A percentile compares a stretch with the other conserved stretches of the same genome.
These are phyloP conservation scores for Diospyros lotus DNA, from an alignment of 148 eudicot genomes.

Conservation along the genomic window DNA sequence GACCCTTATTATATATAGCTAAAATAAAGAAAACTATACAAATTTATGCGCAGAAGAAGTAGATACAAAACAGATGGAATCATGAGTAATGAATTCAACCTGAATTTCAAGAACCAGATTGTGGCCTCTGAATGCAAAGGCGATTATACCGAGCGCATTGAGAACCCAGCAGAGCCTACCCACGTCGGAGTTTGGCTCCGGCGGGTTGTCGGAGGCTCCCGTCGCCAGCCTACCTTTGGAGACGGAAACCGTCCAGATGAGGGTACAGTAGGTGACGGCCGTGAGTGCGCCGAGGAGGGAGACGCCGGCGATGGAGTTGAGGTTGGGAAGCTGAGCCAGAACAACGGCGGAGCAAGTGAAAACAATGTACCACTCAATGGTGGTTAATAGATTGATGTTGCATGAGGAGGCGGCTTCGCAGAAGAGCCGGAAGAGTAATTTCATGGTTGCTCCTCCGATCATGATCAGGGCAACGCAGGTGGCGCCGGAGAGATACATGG, in stretches of 20 bases:
- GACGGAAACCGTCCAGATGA: constrained; percentile 56
- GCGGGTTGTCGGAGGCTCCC: constrained; percentile 28
- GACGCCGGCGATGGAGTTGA: constrained; percentile 74
- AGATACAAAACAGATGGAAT: neutral
- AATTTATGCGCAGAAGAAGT: neutral
- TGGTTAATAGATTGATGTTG: constrained; percentile 24
- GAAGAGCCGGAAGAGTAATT: constrained; percentile 37
- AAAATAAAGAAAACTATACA: neutral
- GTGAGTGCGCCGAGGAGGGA: constrained; percentile 67
- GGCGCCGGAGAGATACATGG: constrained; percentile 82
- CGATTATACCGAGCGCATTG: constrained; percentile 65
- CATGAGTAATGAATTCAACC: constrained; percentile 27
- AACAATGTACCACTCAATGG: constrained; percentile 56
- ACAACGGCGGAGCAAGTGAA: constrained; percentile 55
- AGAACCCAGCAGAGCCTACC: constrained; percentile 36
- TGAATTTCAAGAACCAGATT: constrained; percentile 81
- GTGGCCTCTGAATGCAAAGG: constrained; percentile 79
- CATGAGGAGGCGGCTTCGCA: constrained; percentile 23
- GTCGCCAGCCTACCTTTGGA: constrained; percentile 33
- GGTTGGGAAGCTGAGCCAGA: constrained; percentile 75
- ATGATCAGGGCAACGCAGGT: constrained; percentile 71
- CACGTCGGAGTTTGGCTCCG: constrained; percentile 20
- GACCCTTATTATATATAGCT: too few species aligned
- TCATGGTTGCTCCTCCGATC: constrained; percentile 60
- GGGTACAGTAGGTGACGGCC: constrained; percentile 52